Evolutionary conservation across 371 early-diverging fungal genomes (phyloP).

Genomic region (Syncephalastrum sp.): DNA sequence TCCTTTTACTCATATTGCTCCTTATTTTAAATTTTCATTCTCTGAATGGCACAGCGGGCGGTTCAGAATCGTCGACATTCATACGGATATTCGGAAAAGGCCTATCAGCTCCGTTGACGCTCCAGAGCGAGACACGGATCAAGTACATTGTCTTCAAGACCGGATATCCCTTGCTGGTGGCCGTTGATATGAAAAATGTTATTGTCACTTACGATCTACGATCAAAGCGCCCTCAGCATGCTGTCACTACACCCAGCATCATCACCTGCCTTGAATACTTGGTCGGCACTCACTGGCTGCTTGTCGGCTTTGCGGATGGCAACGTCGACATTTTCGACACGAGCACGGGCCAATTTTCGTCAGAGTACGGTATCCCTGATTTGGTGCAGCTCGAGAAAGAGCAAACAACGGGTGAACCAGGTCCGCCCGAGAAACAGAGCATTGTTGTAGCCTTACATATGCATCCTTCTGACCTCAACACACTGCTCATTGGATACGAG

Average conservation of each 20-base stretch:
- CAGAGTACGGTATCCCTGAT: slow-evolving; percentile 50
- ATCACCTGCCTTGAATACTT: slow-evolving; percentile 53
- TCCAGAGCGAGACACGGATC: slow-evolving; percentile 32
- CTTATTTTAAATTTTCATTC: background rate
- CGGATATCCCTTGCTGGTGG: slow-evolving; percentile 45
- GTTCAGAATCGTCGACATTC: slow-evolving; percentile 18
- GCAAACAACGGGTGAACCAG: slow-evolving; percentile 1
- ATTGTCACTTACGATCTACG: slow-evolving; percentile 53
- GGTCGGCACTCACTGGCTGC: slow-evolving; percentile 57
- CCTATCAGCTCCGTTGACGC: slow-evolving; percentile 22
- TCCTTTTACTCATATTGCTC: background rate
- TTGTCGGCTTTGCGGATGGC: slow-evolving; percentile 57
- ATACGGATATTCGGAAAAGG: slow-evolving; percentile 48
- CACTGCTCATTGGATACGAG: slow-evolving; percentile 53
- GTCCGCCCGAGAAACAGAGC: background rate
- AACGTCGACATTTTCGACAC: slow-evolving; percentile 57
- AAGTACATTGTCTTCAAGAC: slow-evolving; percentile 55
- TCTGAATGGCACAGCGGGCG: slow-evolving; percentile 6
- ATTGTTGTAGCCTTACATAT: slow-evolving; percentile 51
- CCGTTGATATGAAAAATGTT: slow-evolving; percentile 49
- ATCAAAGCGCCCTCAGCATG: slow-evolving; percentile 37
- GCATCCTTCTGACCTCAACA: slow-evolving; percentile 53
- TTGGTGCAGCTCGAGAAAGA: slow-evolving; percentile 20
- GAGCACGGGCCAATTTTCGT: slow-evolving; percentile 35
- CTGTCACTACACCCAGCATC: slow-evolving; percentile 39